phyloP scores from a whole-genome alignment of 2,329 filamentous ascomycete species.

The Beauveria medogensis region DNA sequence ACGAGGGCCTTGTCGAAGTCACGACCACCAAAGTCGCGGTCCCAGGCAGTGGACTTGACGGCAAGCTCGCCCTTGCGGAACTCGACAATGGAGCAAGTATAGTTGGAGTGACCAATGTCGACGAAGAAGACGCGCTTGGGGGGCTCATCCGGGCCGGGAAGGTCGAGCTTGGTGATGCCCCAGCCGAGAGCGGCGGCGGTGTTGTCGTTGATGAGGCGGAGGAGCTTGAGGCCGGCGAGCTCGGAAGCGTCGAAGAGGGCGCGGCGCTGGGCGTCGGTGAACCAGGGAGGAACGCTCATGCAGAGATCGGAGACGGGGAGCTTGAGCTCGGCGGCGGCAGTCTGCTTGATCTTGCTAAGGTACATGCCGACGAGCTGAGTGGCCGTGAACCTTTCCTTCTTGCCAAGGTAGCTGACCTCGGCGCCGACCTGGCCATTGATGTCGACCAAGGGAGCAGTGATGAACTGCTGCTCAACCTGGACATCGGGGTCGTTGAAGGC shows the following conservation, averaged over 20 bases:
- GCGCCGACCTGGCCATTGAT: conserved; percentile 90
- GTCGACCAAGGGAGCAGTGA: conserved; percentile 79
- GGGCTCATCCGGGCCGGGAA: conserved; percentile 82
- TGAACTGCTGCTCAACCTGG: conserved; percentile 83
- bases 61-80: conserved; percentile 95
- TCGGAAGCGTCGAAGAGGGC: conserved; percentile 85
- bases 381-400: conserved; percentile 92
- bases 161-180: conserved; percentile 95
- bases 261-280: conserved; percentile 88
- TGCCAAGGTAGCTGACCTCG: conserved; percentile 85
- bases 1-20: conserved; percentile 94
- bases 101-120: conserved; percentile 95
- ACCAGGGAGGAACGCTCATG: conserved; percentile 92
- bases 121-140: conserved; percentile 84
- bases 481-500: conserved; percentile 84
- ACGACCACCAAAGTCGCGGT: conserved; percentile 93
- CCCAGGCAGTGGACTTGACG: conserved; percentile 86
- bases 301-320: conserved; percentile 88
- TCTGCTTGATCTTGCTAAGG: conserved; percentile 88
- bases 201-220: conserved; percentile 95
- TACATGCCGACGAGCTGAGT: conserved; percentile 94
- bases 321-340: conserved; percentile 77
- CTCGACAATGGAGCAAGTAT: conserved; percentile 88
- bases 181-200: conserved; percentile 93
- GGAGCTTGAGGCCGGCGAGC: conserved; percentile 84